Percentiles rank a stretch among this genome's conserved stretches.
These are phyloP conservation scores for Tylopilus plumbeoviolaceoides DNA, from an alignment of 768 basidiomycete genomes.

Conservation along the genomic window DNA sequence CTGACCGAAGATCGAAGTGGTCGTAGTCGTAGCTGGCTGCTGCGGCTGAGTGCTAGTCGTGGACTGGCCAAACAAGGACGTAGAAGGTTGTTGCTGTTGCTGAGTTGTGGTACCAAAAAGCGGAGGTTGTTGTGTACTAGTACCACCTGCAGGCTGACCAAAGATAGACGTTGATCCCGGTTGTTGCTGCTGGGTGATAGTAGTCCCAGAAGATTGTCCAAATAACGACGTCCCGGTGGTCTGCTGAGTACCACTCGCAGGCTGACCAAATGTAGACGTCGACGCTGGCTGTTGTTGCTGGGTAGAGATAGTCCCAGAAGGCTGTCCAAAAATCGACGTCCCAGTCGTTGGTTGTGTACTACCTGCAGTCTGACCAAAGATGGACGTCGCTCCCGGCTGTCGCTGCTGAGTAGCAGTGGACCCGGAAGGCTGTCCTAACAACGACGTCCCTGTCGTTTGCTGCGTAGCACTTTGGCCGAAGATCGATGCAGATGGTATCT, in stretches of 20 bases:
- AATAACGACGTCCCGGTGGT: conserved; percentile 3
- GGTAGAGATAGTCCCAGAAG: conserved; percentile 3
- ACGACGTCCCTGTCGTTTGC: background rate
- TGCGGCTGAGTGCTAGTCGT: conserved; percentile 22
- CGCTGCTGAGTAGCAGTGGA: conserved; percentile 17
- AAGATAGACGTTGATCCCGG: conserved; percentile 1
- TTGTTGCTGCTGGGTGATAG: conserved; percentile 10
- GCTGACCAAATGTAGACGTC: conserved; percentile 26
- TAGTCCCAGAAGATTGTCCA: conserved; percentile 10
- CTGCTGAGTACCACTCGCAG: conserved; percentile 6
- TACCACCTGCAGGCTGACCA: background rate
- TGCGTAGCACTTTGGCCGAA: background rate
- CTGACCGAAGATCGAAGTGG: conserved; percentile 36
- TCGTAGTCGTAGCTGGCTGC: conserved; percentile 6
- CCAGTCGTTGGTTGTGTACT: conserved; percentile 2
- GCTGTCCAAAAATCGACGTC: conserved; percentile 12
- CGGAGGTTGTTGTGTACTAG: background rate
- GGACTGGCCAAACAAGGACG: conserved; percentile 17
- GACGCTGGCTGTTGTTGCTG: conserved; percentile 21
- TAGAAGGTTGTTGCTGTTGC: conserved; percentile 25
- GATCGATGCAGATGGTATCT: background rate
- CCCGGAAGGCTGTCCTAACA: conserved; percentile 34
- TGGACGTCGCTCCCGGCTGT: conserved; percentile 16
- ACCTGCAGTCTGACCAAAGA: conserved; percentile 24
- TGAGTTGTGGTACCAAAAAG: conserved; percentile 17